Conservation (phyloP, 1,284 basidiomycete species). For the Austroboletus niveus region DNA sequence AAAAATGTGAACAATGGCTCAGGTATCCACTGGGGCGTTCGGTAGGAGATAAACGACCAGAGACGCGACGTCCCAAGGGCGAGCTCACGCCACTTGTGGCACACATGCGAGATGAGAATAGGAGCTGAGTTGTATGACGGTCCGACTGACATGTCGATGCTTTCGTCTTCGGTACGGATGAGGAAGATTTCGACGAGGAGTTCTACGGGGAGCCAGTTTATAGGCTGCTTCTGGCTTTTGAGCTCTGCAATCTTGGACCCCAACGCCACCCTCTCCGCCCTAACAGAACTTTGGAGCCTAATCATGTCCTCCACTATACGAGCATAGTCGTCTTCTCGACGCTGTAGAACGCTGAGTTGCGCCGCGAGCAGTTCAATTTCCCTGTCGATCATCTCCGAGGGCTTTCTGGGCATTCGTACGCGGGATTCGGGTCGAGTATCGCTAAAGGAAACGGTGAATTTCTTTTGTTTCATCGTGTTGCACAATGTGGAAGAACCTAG, state of each 20-base stretch:
- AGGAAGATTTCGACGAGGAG: constrained; percentile 46
- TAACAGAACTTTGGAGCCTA: constrained; percentile 36
- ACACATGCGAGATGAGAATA: constrained; percentile 46
- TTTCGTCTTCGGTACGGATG: constrained; percentile 24
- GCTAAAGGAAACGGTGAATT: neutral
- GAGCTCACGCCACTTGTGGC: constrained; percentile 44
- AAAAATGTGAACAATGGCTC: constrained; percentile 33
- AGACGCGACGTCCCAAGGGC: constrained; percentile 40
- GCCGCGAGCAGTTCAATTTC: constrained; percentile 37
- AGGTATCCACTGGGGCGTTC: constrained; percentile 26
- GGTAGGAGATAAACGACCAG: constrained; percentile 42
- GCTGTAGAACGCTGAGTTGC: constrained; percentile 37
- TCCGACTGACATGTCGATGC: constrained; percentile 13
- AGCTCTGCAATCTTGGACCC: constrained; percentile 33
- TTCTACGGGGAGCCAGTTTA: constrained; percentile 50
- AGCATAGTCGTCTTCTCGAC: constrained; percentile 39
- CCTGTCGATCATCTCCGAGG: constrained; percentile 30
- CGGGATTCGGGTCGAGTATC: neutral
- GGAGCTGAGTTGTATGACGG: constrained; percentile 33
- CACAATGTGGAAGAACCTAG: neutral
- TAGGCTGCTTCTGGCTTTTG: constrained; percentile 39
- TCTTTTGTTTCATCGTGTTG: constrained; percentile 1
- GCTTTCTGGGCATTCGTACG: constrained; percentile 20
- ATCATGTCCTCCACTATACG: constrained; percentile 40
- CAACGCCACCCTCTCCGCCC: constrained; percentile 32